phyloP scores from a whole-genome alignment of 495 filamentous ascomycete genomes.

The Hypoxylon lienhwacheense region DNA sequence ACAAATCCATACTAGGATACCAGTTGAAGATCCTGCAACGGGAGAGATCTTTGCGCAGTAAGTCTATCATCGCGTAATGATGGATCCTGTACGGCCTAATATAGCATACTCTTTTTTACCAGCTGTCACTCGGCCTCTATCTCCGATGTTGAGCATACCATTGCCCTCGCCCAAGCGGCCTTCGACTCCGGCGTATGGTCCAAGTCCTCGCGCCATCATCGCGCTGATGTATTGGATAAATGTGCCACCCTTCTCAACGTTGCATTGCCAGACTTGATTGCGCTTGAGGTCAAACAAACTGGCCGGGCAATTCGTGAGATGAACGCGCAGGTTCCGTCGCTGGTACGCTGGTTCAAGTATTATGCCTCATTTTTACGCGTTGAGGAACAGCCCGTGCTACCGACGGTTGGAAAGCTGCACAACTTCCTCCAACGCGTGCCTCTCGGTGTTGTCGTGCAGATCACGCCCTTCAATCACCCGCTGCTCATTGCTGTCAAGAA shows the following conservation, averaged over 20 bases:
- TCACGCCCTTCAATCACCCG: slow-evolving; percentile 69
- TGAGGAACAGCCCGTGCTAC: slow-evolving; percentile 62
- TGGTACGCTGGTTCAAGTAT: slow-evolving; percentile 67
- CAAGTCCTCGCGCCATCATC: slow-evolving; percentile 52
- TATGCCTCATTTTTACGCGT: slow-evolving; percentile 61
- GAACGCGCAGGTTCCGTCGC: slow-evolving; percentile 62
- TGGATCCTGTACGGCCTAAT: neutral
- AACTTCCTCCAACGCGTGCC: slow-evolving; percentile 63
- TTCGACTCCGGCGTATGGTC: slow-evolving; percentile 64
- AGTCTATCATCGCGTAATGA: slow-evolving; percentile 6
- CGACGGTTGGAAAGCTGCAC: slow-evolving; percentile 61
- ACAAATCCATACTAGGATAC: slow-evolving; percentile 29
- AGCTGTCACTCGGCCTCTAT: slow-evolving; percentile 56
- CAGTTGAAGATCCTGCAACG: slow-evolving; percentile 43
- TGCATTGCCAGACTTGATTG: slow-evolving; percentile 54
- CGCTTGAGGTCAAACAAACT: slow-evolving; percentile 62
- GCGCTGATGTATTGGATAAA: slow-evolving; percentile 60
- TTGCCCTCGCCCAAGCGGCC: slow-evolving; percentile 47
- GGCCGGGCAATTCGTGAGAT: slow-evolving; percentile 66
- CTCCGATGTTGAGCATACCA: slow-evolving; percentile 50
- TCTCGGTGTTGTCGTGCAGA: slow-evolving; percentile 63
- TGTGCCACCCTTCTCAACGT: slow-evolving; percentile 55
- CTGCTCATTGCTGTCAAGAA: slow-evolving; percentile 67
- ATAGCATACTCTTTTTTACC: slow-evolving; percentile 12
- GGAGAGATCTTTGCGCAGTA: slow-evolving; percentile 42